Percentiles rank a stretch among this genome's conserved stretches.
Evolutionary conservation across 345 rosid species (phyloP).

Genomic region (Anastatica hierochuntica): DNA sequence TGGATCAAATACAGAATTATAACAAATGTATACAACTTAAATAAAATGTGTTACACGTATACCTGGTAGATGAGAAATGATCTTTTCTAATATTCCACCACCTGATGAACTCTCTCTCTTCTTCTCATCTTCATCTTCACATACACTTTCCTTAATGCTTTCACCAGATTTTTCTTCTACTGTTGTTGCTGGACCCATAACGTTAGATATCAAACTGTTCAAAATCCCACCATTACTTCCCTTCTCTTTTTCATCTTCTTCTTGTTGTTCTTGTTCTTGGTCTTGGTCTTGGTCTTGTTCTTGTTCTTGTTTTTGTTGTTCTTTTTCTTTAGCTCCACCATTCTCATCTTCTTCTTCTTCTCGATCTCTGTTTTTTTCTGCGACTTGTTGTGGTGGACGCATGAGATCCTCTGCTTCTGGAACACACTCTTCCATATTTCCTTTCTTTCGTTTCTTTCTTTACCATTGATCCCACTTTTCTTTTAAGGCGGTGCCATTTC

Average conservation of each 20-base stretch:
- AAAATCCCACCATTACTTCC: conserved; percentile 1
- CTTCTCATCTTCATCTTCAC: conserved; percentile 5
- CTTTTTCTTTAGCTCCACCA: not conserved
- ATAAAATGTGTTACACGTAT: not conserved
- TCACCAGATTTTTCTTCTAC: conserved; percentile 18
- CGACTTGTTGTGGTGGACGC: conserved; percentile 3
- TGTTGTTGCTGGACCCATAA: not conserved
- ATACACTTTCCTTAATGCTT: not conserved
- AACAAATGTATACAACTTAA: too few species aligned
- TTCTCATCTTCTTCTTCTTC: not conserved
- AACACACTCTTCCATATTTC: conserved; percentile 40
- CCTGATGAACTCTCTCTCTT: conserved; percentile 16
- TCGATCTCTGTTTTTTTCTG: not conserved
- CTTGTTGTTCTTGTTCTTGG: not conserved
- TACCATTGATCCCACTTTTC: conserved; percentile 1
- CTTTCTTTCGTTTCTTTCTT: too few species aligned
- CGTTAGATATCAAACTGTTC: conserved; percentile 15
- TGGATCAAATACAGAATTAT: too few species aligned
- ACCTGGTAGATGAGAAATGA: conserved; percentile 63
- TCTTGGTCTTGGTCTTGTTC: not conserved
- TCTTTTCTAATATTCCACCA: conserved; percentile 38
- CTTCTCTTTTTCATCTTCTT: not conserved
- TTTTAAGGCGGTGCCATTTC: not conserved
- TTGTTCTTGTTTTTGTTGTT: too few species aligned
- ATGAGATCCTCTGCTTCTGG: conserved; percentile 30